These are phyloP conservation scores for Aspergillus glaucus DNA, from an alignment of 2,329 filamentous ascomycete species.

Conservation along the genomic window DNA sequence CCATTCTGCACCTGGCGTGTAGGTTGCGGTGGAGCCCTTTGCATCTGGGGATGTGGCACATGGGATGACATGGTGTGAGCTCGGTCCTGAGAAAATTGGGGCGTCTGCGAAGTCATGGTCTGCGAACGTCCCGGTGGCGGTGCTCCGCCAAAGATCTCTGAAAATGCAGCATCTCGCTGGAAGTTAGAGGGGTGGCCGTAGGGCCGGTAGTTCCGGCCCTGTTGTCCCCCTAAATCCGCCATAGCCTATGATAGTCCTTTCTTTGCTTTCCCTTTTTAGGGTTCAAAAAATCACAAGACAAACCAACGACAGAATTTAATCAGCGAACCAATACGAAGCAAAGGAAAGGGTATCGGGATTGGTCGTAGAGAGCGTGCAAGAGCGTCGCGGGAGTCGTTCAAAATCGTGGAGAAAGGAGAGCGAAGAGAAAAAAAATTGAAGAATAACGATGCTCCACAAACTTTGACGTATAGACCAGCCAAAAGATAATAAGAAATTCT, in stretches of 20 bases:
- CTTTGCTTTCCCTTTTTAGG: not conserved
- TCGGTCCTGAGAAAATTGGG: constrained; percentile 58
- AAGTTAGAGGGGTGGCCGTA: constrained; percentile 49
- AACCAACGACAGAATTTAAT: constrained; percentile 1
- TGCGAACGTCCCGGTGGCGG: constrained; percentile 85
- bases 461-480: constrained; percentile 13
- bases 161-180: constrained; percentile 91
- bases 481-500: constrained; percentile 9
- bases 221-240: constrained; percentile 60
- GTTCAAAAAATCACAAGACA: not conserved
- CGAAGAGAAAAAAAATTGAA: constrained; percentile 9
- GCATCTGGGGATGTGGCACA: constrained; percentile 37
- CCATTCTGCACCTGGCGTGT: constrained; percentile 41
- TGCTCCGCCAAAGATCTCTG: constrained; percentile 86
- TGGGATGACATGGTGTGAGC: constrained; percentile 71
- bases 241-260: constrained; percentile 31
- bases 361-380: constrained; percentile 29
- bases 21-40: constrained; percentile 36
- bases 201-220: constrained; percentile 54
- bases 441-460: constrained; percentile 11
- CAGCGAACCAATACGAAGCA: not conserved
- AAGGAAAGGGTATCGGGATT: constrained; percentile 17
- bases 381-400: constrained; percentile 28
- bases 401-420: constrained; percentile 25
- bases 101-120: constrained; percentile 80